A percentile compares a stretch with the other conserved stretches of the same genome.
Conservation (phyloP, 2,329 filamentous ascomycete species). For the Arthrobotrys sinensis region DNA sequence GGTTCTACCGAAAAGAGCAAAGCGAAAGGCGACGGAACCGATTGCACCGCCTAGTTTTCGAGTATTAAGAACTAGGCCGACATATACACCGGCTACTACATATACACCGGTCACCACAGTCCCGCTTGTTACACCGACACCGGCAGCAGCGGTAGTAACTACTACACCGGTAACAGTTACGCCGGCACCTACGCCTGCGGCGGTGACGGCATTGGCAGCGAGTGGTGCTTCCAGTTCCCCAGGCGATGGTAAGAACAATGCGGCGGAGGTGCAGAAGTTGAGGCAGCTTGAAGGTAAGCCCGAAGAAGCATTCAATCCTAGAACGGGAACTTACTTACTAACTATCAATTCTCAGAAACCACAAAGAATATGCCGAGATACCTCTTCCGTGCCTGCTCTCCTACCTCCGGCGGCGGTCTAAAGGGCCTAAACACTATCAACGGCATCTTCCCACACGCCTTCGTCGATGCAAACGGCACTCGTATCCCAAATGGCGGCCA, state of each 20-base stretch:
- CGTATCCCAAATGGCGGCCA: conserved; percentile 34
- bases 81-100: neutral
- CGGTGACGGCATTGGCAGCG: neutral
- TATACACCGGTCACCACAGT: neutral
- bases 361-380: conserved; percentile 53
- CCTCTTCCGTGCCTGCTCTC: conserved; percentile 53
- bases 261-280: conserved; percentile 15
- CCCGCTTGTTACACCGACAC: neutral
- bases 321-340: neutral
- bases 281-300: conserved; percentile 45
- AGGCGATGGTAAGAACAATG: neutral
- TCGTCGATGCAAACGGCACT: conserved; percentile 40
- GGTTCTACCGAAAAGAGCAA: conserved; percentile 36
- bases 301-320: neutral
- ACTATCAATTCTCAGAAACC: conserved; percentile 23
- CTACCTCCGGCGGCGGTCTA: conserved; percentile 44
- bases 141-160: conserved; percentile 11
- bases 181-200: neutral
- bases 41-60: conserved; percentile 24
- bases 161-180: neutral
- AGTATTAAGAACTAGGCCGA: conserved; percentile 27
- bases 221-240: neutral
- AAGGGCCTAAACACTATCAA: conserved; percentile 55
- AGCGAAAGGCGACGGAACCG: conserved; percentile 32
- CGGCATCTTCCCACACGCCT: conserved; percentile 55